A percentile compares a stretch with the other conserved stretches of the same genome.
Conservation (phyloP, 192 early-diverging fungal species). For the Backusella tarrabulga region DNA sequence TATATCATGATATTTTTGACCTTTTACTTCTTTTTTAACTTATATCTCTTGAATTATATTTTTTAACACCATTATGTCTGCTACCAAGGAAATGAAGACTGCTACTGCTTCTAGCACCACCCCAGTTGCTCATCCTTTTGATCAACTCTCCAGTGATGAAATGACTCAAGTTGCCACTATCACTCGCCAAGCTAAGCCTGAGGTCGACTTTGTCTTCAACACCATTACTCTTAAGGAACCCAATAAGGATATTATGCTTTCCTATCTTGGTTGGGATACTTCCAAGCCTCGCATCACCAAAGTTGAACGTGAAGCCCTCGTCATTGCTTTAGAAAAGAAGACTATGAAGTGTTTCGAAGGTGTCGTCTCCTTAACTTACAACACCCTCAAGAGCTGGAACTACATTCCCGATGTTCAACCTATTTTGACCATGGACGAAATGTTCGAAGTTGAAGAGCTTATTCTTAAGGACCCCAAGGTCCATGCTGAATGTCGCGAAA, state of each 20-base stretch:
- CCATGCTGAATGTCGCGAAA: constrained; percentile 31
- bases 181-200: constrained; percentile 17
- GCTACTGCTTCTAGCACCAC: constrained; percentile 9
- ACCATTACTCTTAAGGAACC: constrained; percentile 43
- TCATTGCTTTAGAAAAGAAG: constrained; percentile 27
- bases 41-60: background rate
- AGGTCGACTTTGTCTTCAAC: constrained; percentile 32
- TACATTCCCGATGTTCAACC: constrained; percentile 39
- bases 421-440: constrained; percentile 38
- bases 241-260: constrained; percentile 30
- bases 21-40: background rate
- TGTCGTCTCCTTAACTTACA: constrained; percentile 24
- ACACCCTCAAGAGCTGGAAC: constrained; percentile 21
- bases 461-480: constrained; percentile 28
- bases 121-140: constrained; percentile 30
- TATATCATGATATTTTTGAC: background rate
- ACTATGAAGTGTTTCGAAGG: constrained; percentile 29
- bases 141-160: constrained; percentile 35
- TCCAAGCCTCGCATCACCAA: constrained; percentile 9
- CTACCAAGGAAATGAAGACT: constrained; percentile 29
- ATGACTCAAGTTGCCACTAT: constrained; percentile 27
- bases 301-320: constrained; percentile 37
- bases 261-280: constrained; percentile 36
- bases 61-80: constrained; percentile 16
- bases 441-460: constrained; percentile 36